These are phyloP conservation scores for Xylaria telfairii DNA, from an alignment of 495 filamentous ascomycete genomes.

Conservation along the genomic window DNA sequence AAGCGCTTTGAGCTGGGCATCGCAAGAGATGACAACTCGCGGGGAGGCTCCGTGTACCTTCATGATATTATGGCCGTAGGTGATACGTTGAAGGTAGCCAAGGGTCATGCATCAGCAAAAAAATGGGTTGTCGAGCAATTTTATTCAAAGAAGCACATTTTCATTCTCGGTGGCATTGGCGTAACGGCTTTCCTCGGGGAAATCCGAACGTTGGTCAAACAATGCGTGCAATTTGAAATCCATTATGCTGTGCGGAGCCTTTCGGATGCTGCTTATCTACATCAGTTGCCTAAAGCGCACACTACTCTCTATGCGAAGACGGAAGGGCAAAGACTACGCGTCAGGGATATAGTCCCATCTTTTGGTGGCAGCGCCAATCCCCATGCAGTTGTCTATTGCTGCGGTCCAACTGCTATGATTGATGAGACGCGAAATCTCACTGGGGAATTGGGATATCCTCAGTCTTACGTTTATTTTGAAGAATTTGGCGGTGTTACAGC, in stretches of 20 bases:
- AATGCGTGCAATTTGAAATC: slow-evolving; percentile 39
- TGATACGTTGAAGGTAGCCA: slow-evolving; percentile 55
- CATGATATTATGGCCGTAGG: slow-evolving; percentile 41
- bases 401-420: slow-evolving; percentile 35
- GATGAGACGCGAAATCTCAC: slow-evolving; percentile 30
- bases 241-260: slow-evolving; percentile 46
- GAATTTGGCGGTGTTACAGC: slow-evolving; percentile 35
- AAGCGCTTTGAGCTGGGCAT: slow-evolving; percentile 45
- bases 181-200: slow-evolving; percentile 47
- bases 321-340: slow-evolving; percentile 30
- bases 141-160: slow-evolving; percentile 40
- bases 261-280: slow-evolving; percentile 43
- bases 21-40: slow-evolving; percentile 43
- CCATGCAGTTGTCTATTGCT: slow-evolving; percentile 33
- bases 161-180: slow-evolving; percentile 49
- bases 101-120: slow-evolving; percentile 30
- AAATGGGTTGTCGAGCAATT: slow-evolving; percentile 28
- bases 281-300: slow-evolving; percentile 27
- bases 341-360: slow-evolving; percentile 28
- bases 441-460: slow-evolving; percentile 32
- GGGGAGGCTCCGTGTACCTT: slow-evolving; percentile 46
- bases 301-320: slow-evolving; percentile 36
- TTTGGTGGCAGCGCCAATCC: slow-evolving; percentile 19
- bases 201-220: slow-evolving; percentile 33
- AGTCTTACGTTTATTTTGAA: slow-evolving; percentile 33